Evolutionary conservation across 306 rosid genomes (phyloP).

Genomic region (Benincasa hispida): DNA sequence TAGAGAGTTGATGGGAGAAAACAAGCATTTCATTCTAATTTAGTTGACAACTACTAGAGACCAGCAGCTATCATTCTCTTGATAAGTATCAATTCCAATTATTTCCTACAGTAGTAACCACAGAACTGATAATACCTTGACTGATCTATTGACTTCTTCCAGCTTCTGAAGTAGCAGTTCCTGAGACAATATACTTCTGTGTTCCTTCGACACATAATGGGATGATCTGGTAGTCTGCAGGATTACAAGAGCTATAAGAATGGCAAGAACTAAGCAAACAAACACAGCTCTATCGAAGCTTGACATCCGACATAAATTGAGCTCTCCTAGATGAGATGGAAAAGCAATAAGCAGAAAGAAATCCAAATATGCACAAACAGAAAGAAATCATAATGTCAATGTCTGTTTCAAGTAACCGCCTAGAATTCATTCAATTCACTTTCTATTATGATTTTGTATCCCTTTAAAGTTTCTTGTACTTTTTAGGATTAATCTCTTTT

Average conservation of each 20-base stretch:
- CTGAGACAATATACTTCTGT: slow-evolving; percentile 30
- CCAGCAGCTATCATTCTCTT: not conserved
- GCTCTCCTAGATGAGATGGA: not conserved
- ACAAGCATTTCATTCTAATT: not conserved
- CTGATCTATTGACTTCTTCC: slow-evolving; percentile 76
- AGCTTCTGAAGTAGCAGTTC: slow-evolving; percentile 55
- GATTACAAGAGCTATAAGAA: not conserved
- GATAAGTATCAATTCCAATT: not conserved
- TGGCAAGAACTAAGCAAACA: not conserved
- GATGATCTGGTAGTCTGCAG: slow-evolving; percentile 51
- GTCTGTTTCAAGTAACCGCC: not conserved
- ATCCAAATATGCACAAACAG: not conserved
- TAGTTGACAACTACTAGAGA: not conserved
- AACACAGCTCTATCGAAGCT: not conserved
- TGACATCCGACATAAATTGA: not conserved
- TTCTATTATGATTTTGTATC: no score
- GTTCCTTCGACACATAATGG: slow-evolving; percentile 32
- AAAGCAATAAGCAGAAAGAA: not conserved
- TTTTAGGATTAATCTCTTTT: no score
- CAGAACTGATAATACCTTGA: slow-evolving; percentile 36
- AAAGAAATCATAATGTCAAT: not conserved
- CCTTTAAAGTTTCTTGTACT: no score
- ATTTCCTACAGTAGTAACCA: not conserved
- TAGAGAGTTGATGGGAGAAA: not conserved
- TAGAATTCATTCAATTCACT: not conserved